A percentile compares a stretch with the other conserved stretches of the same genome.
These are phyloP conservation scores for Sungouiella blattae DNA, from an alignment of 805 yeast species.

Conservation along the genomic window DNA sequence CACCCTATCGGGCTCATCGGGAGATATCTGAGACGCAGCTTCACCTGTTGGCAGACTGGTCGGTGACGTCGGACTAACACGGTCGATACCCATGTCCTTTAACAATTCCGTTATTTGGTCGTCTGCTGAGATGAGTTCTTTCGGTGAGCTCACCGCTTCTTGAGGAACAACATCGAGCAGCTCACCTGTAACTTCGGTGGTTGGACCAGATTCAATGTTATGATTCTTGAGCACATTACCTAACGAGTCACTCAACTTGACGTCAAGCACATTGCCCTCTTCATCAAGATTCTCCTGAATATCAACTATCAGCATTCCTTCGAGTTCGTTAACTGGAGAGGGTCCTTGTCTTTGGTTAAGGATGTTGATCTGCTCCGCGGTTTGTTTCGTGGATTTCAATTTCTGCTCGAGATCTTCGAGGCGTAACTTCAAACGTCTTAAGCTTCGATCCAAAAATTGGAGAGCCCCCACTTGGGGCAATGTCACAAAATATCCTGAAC, in stretches of 20 bases:
- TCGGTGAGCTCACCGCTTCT: too few relatives aligned
- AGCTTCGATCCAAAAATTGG: conserved; percentile 22
- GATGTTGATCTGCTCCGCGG: neutral
- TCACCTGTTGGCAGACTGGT: too few relatives aligned
- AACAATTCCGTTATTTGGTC: conserved; percentile 26
- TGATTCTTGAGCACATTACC: conserved; percentile 1
- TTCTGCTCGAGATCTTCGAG: neutral
- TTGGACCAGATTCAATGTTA: neutral
- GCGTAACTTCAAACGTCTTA: conserved; percentile 19
- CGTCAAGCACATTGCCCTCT: conserved; percentile 60
- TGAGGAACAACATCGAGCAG: too few relatives aligned
- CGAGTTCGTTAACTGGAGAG: too few relatives aligned
- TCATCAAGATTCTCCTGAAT: conserved; percentile 79
- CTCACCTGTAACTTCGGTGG: neutral
- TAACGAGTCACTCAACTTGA: conserved; percentile 23
- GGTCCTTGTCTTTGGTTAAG: too few relatives aligned
- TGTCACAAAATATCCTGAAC: conserved; percentile 41
- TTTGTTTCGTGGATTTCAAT: neutral
- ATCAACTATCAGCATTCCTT: conserved; percentile 68
- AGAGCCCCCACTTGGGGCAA: conserved; percentile 26
- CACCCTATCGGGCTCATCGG: too few relatives aligned
- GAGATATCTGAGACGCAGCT: too few relatives aligned
- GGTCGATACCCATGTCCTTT: conserved; percentile 38
- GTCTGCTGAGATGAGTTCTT: neutral
- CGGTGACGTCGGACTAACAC: too few relatives aligned